Evolutionary conservation across 169 alveolate genomes (phyloP), one percentile per base, ranked within the genome.

Genomic region (Eimeria mitis): DNA sequence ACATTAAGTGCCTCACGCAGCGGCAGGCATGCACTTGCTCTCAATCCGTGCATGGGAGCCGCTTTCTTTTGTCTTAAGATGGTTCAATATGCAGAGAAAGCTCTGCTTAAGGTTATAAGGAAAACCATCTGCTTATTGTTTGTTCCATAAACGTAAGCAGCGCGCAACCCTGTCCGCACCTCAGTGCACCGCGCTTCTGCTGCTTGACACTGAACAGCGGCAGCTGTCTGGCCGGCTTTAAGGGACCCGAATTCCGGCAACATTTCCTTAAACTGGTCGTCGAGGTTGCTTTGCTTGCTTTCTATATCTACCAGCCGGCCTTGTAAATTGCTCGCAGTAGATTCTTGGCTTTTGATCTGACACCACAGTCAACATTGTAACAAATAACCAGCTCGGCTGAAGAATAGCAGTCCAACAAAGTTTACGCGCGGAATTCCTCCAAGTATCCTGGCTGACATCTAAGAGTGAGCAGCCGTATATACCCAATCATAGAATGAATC

Each of bases 121-220:
- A 49, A 19, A 7, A 19, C 2, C 52, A 16, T 5, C 37, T 37
- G 83, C 16, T 28, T 28, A 7, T 25, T 63, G 34, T 63, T 28
- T 63, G 73, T 6, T 23, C 11, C 73, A 4, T n/a, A 63, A 7
- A 5, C 52, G 83, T 73, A 34, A 73, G 40, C 83, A 19, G 90
- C 54, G 73, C 34, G 5, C 28, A 34, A n/a, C 59, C 9, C 37
- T 54, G 37, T 47, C 34, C 90, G 44, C 68, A 83, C 90, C 90
- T 83, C 90, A 34, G 54, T 56, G 59, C 90, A 83, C 25, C 90
- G 75, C 54, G 90, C 75, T 56, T 83, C 59, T 56, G 90, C 52
- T 37, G 52, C 56, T 56, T 83, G 49, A 37, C 76, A 83, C 34
- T 83, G 90, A 83, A 14, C 21, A 34, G 52, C 34, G 9, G 75